Conservation (phyloP, 2,329 filamentous ascomycete genomes). For the Monosporascus sp. region DNA sequence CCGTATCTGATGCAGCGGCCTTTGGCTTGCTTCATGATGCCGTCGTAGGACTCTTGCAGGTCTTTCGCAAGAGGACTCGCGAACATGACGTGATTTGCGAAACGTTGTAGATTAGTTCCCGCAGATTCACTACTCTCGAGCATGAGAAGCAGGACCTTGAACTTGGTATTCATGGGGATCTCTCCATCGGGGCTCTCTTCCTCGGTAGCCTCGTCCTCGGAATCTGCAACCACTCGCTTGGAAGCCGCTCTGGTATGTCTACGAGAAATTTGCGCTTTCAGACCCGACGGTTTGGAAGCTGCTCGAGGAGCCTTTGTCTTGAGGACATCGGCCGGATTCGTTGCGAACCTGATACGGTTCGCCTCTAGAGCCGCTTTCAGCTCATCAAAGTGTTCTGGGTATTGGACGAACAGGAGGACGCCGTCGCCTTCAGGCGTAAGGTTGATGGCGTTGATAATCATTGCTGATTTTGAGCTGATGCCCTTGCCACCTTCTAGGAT, state of each 20-base stretch:
- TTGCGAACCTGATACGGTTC: conserved; percentile 10
- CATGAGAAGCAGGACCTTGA: conserved; percentile 31
- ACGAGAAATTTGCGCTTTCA: too few species aligned
- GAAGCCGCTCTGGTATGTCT: too few species aligned
- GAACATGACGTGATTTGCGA: conserved; percentile 39
- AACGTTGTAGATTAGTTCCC: conserved; percentile 34
- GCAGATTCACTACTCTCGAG: conserved; percentile 34
- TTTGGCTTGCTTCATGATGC: conserved; percentile 34
- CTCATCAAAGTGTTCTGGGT: conserved; percentile 21
- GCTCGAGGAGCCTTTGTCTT: too few species aligned
- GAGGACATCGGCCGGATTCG: conserved; percentile 1
- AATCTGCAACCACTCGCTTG: too few species aligned
- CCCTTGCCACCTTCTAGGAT: background rate
- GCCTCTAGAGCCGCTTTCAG: conserved; percentile 15
- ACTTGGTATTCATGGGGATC: background rate
- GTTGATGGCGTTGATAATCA: conserved; percentile 13
- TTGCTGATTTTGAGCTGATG: conserved; percentile 18
- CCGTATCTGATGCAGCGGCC: conserved; percentile 36
- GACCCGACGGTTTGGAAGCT: too few species aligned
- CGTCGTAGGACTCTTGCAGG: conserved; percentile 27
- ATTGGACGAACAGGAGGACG: conserved; percentile 35
- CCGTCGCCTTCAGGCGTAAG: conserved; percentile 11
- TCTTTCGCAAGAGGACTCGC: conserved; percentile 28
- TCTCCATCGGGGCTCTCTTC: too few species aligned
- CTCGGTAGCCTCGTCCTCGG: too few species aligned